A percentile compares a stretch with the other conserved stretches of the same genome.
Conservation (phyloP, 2,329 filamentous ascomycete species). For the Bimuria novae-zelandiae region DNA sequence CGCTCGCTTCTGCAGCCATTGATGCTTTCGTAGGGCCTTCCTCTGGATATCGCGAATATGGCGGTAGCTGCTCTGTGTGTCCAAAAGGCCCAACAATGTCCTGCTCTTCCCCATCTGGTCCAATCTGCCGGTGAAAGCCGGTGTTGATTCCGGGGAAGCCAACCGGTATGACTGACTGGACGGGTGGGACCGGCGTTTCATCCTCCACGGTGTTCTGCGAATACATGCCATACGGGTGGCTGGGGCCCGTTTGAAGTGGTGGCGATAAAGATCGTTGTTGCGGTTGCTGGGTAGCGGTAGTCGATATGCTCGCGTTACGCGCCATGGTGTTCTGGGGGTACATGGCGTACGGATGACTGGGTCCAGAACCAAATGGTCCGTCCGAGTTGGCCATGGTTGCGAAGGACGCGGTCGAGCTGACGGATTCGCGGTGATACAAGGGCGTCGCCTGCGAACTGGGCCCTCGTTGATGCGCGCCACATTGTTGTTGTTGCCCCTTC, state of each 20-base stretch:
- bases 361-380: slow-evolving; percentile 72
- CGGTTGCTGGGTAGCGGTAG: slow-evolving; percentile 68
- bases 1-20: slow-evolving; percentile 42
- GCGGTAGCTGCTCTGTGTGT: slow-evolving; percentile 87
- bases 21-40: slow-evolving; percentile 66
- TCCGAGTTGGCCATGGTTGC: slow-evolving; percentile 53
- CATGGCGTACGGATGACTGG: slow-evolving; percentile 84
- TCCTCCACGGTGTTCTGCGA: slow-evolving; percentile 73
- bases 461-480: slow-evolving; percentile 24
- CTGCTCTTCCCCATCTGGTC: slow-evolving; percentile 83
- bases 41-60: slow-evolving; percentile 88
- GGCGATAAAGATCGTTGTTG: slow-evolving; percentile 63
- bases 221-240: slow-evolving; percentile 84
- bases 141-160: slow-evolving; percentile 73
- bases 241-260: slow-evolving; percentile 62
- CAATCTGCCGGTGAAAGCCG: slow-evolving; percentile 72
- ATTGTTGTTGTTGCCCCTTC: slow-evolving; percentile 18
- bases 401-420: slow-evolving; percentile 49
- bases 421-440: slow-evolving; percentile 41
- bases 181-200: slow-evolving; percentile 46
- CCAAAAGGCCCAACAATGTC: slow-evolving; percentile 87
- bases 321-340: slow-evolving; percentile 70
- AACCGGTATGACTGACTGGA: slow-evolving; percentile 60
- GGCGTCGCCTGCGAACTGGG: slow-evolving; percentile 36
- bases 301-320: slow-evolving; percentile 69